Percentiles rank a stretch among this genome's conserved stretches.
Conservation (phyloP, 805 yeast genomes). For the Candida verbasci region DNA sequence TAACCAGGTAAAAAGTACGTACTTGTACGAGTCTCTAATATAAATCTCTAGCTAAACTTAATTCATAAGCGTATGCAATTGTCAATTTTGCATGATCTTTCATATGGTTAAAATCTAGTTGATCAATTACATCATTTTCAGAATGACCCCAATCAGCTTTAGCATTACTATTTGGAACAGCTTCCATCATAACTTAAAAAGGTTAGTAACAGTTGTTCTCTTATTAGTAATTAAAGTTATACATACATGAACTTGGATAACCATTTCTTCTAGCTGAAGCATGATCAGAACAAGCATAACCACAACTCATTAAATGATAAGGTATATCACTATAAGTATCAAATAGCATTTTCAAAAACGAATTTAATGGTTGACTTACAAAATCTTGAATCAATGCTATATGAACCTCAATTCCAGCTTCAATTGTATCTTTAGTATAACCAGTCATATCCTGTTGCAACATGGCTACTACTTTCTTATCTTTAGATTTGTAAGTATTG, state of each 20-base stretch:
- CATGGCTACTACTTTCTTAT: conserved; percentile 66
- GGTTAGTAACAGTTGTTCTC: too few species aligned
- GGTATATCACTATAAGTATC: conserved; percentile 61
- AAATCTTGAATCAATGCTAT: conserved; percentile 79
- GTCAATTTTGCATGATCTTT: conserved; percentile 75
- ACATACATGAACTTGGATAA: conserved; percentile 75
- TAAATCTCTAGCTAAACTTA: conserved; percentile 37
- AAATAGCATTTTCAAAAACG: conserved; percentile 58
- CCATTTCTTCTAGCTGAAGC: conserved; percentile 79
- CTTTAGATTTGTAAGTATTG: conserved; percentile 39
- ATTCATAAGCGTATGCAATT: conserved; percentile 66
- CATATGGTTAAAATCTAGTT: conserved; percentile 73
- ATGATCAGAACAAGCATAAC: conserved; percentile 94
- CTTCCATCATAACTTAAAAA: too few species aligned
- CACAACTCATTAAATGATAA: conserved; percentile 74
- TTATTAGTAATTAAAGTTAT: too few species aligned
- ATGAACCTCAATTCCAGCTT: conserved; percentile 50
- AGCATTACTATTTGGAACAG: conserved; percentile 52
- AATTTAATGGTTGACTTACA: conserved; percentile 49
- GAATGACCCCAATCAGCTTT: conserved; percentile 61
- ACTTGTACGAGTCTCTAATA: conserved; percentile 1
- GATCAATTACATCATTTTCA: conserved; percentile 72
- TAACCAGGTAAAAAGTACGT: too few species aligned
- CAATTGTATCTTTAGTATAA: conserved; percentile 48
- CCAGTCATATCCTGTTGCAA: conserved; percentile 96